Conservation (phyloP, 192 early-diverging fungal species). For the Rhizophagus prolifer region DNA sequence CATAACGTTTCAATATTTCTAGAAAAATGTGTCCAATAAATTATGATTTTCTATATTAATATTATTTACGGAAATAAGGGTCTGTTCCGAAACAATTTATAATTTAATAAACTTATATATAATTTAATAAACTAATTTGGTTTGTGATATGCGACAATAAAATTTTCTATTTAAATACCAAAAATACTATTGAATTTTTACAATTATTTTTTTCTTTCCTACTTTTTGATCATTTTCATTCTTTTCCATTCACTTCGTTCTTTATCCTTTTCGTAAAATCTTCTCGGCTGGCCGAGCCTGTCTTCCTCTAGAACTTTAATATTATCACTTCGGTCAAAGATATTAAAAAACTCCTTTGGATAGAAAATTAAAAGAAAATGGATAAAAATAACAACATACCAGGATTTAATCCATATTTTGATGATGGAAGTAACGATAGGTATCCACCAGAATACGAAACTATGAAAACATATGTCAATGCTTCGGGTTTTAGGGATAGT, state of each 20-base stretch:
- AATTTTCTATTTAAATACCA: too few relatives aligned
- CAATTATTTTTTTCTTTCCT: not conserved
- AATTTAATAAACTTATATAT: too few relatives aligned
- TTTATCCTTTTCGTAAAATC: not conserved
- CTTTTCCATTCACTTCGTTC: not conserved
- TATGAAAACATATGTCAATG: not conserved
- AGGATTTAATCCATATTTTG: constrained; percentile 15
- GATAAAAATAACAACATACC: not conserved
- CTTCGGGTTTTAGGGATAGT: not conserved
- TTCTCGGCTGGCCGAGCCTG: constrained; percentile 17
- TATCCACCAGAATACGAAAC: not conserved
- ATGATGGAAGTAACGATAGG: not conserved
- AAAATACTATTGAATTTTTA: too few relatives aligned
- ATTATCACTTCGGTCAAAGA: not conserved
- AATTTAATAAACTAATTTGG: too few relatives aligned
- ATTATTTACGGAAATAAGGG: too few relatives aligned
- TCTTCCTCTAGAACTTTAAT: not conserved
- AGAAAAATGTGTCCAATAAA: too few relatives aligned
- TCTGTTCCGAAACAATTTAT: too few relatives aligned
- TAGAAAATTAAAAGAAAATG: not conserved
- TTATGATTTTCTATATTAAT: too few relatives aligned
- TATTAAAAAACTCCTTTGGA: not conserved
- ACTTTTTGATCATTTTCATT: not conserved
- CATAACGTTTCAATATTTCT: too few relatives aligned
- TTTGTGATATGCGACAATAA: too few relatives aligned